Evolutionary conservation across 495 filamentous ascomycete species (phyloP), one percentile per base, ranked within the genome.

Genomic region (Penicillium cosmopolitanum): DNA sequence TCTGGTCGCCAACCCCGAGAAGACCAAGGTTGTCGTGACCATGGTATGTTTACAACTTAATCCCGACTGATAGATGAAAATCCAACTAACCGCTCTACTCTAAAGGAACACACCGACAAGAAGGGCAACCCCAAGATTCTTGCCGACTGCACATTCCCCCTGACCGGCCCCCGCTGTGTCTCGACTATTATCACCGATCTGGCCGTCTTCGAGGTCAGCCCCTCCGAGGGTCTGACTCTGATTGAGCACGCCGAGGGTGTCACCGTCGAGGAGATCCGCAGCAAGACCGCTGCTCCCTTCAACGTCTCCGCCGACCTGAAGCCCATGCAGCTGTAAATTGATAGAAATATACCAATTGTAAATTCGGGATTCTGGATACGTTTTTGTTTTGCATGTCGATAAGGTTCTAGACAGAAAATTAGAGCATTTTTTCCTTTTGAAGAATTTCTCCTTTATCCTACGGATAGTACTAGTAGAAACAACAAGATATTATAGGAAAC

Each of bases 121-220:
- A 91, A 93, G 79, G 92, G 92, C 51, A 88, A 87, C 64, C 79
- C 90, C 55, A 96, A 96, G 88, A 92, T 96, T 71, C 80, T 96
- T 51, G 44, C 69, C 44, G 86, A 89, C 71, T 96, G 92, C 78
- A 83, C 84, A 13, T 93, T 96, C 82, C 92, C 92, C 15, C 76
- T 96, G 59, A 96, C 92, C 13, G 92, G 92, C 21, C 88, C 84
- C 64, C 82, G 82, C 38, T 96, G 92, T 66, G 92, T 96, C 53
- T 90, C 84, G 57, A 87, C 86, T 62, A 96, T 97, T 63, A 97
- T 97, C 67, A 97, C 93, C 3, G 93, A 97, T 65, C 75, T 97
- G 61, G 82, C 82, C 52, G 92, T 96, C 0, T 96, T 97, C 67
- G 87, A 96, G 58, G 91, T 96, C 50, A 88, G 93, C 73, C 85